These are phyloP conservation scores for Isoetes taiwanensis DNA, from an alignment of 75 land plant genomes.

Conservation along the genomic window DNA sequence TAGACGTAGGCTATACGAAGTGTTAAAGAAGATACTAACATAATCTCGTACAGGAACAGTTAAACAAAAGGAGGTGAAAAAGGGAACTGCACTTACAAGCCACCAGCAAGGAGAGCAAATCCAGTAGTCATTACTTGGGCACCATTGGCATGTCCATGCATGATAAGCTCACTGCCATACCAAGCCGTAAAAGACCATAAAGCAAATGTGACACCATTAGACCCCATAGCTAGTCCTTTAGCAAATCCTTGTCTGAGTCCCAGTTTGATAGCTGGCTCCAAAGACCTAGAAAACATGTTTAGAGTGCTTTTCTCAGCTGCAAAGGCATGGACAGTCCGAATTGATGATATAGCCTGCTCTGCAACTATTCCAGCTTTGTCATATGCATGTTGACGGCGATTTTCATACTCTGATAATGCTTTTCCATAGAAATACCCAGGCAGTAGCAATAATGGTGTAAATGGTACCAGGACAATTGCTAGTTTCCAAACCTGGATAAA, in stretches of 20 bases:
- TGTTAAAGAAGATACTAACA: too few relatives aligned
- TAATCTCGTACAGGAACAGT: too few relatives aligned
- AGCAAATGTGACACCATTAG: background rate
- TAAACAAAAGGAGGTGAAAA: too few relatives aligned
- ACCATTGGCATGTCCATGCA: slow-evolving; percentile 22
- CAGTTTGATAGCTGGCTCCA: background rate
- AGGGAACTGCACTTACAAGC: slow-evolving; percentile 9
- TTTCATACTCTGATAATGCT: background rate
- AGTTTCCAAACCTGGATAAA: background rate
- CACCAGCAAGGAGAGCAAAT: slow-evolving; percentile 20
- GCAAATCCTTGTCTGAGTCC: slow-evolving; percentile 6
- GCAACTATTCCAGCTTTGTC: background rate
- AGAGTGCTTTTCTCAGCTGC: background rate
- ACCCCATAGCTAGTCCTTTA: slow-evolving; percentile 5
- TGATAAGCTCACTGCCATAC: slow-evolving; percentile 30
- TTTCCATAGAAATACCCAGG: background rate
- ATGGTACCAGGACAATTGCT: background rate
- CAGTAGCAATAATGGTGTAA: background rate
- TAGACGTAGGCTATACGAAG: too few relatives aligned
- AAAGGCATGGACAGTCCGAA: background rate
- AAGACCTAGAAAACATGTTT: background rate
- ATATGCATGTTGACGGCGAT: background rate
- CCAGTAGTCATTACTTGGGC: slow-evolving; percentile 29
- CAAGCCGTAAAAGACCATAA: slow-evolving; percentile 1
- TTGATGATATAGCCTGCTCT: too few relatives aligned